These are phyloP conservation scores for Metschnikowia vanudenii DNA, from an alignment of 805 yeast genomes.

Conservation along the genomic window DNA sequence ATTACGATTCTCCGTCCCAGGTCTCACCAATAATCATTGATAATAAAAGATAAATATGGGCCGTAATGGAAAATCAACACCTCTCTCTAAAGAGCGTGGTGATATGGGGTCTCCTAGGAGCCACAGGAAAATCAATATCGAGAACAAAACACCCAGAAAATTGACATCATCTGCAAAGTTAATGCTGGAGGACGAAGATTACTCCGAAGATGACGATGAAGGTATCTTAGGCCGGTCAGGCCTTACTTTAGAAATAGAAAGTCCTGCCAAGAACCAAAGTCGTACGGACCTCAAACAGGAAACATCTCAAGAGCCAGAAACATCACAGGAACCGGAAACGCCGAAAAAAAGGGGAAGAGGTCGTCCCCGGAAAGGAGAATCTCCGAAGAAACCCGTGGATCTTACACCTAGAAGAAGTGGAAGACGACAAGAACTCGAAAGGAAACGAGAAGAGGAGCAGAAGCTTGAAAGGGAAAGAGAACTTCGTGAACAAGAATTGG, in stretches of 20 bases:
- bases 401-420: constrained; percentile 7
- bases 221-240: background rate
- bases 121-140: background rate
- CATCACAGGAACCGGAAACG: constrained; percentile 2
- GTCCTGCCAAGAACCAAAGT: background rate
- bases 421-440: constrained; percentile 8
- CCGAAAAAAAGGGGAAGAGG: constrained; percentile 18
- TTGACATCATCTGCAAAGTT: constrained; percentile 28
- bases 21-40: background rate
- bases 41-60: background rate
- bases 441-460: constrained; percentile 11
- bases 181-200: constrained; percentile 36
- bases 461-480: constrained; percentile 10
- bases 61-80: background rate
- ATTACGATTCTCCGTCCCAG: background rate
- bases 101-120: background rate
- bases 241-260: background rate
- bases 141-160: constrained; percentile 26
- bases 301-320: background rate
- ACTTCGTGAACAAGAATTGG: constrained; percentile 1
- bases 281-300: background rate
- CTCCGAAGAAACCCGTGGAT: constrained; percentile 9
- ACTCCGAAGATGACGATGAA: constrained; percentile 26
- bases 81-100: constrained; percentile 1
- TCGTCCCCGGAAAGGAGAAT: constrained; percentile 14